A percentile compares a stretch with the other conserved stretches of the same genome.
phyloP scores from a whole-genome alignment of 768 basidiomycete species.

The Suillus fuscotomentosus region DNA sequence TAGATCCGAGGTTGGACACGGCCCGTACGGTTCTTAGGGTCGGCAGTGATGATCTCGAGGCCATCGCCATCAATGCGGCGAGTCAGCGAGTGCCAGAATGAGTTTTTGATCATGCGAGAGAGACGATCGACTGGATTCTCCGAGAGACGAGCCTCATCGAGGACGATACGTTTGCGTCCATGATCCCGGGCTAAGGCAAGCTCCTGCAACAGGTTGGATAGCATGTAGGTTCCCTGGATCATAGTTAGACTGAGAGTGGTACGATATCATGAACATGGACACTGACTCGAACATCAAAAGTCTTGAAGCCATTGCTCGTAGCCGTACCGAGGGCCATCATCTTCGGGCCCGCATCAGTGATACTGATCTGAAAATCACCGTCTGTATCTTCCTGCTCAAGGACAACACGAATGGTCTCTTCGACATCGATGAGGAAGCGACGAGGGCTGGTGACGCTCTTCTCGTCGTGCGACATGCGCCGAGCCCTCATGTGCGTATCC shows the following conservation, averaged over 20 bases:
- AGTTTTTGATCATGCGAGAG: conserved; percentile 95
- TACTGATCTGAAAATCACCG: conserved; percentile 93
- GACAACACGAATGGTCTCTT: conserved; percentile 94
- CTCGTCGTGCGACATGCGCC: conserved; percentile 92
- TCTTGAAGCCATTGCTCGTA: conserved; percentile 97
- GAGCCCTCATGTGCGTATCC: conserved; percentile 67
- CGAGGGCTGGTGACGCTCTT: conserved; percentile 76
- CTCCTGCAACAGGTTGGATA: conserved; percentile 98
- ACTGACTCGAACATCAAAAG: conserved; percentile 89
- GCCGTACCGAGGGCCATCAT: conserved; percentile 95
- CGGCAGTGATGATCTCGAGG: conserved; percentile 94
- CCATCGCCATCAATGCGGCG: conserved; percentile 97
- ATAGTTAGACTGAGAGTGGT: conserved; percentile 11
- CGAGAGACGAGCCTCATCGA: conserved; percentile 96
- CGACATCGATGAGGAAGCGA: conserved; percentile 95
- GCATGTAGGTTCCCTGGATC: conserved; percentile 93
- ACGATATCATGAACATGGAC: conserved; percentile 1
- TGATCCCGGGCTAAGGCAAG: conserved; percentile 95
- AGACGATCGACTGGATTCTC: conserved; percentile 98
- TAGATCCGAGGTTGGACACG: conserved; percentile 92
- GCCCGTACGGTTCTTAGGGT: conserved; percentile 95
- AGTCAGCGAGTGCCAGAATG: conserved; percentile 98
- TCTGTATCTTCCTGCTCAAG: conserved; percentile 99
- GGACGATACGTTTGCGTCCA: conserved; percentile 91
- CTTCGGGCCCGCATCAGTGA: conserved; percentile 96